Percentiles rank a stretch among this genome's conserved stretches.
Evolutionary conservation across 2,329 filamentous ascomycete genomes (phyloP).

Genomic region (Phialocephala sp.): DNA sequence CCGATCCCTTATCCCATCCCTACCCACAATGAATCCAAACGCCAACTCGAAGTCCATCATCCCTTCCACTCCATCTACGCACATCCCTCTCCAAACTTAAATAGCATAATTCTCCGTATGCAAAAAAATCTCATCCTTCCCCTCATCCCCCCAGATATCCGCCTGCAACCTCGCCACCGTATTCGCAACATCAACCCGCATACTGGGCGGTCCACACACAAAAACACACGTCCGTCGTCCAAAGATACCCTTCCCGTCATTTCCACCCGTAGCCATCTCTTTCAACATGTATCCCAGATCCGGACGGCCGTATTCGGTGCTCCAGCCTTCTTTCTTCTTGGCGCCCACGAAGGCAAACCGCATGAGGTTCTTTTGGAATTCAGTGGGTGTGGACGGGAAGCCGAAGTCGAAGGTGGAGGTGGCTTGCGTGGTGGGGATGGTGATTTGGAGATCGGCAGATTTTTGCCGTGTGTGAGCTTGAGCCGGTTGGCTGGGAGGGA

Average conservation of each 20-base stretch:
- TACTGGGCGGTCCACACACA: conserved; percentile 86
- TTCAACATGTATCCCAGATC: conserved; percentile 86
- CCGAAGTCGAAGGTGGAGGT: conserved; percentile 72
- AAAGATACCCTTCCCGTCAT: conserved; percentile 70
- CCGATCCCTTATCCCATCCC: neutral
- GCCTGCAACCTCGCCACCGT: conserved; percentile 83
- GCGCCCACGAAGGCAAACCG: conserved; percentile 83
- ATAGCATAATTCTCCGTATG: conserved; percentile 96
- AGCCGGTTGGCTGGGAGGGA: conserved; percentile 27
- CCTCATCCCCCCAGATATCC: conserved; percentile 79
- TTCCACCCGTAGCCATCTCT: conserved; percentile 76
- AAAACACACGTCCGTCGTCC: conserved; percentile 86
- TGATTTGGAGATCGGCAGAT: conserved; percentile 35
- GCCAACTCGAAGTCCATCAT: neutral
- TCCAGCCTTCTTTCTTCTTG: conserved; percentile 80
- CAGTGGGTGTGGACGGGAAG: conserved; percentile 82
- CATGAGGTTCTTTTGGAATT: conserved; percentile 89
- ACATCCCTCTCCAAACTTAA: conserved; percentile 46
- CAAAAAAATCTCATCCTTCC: conserved; percentile 87
- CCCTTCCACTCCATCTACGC: neutral
- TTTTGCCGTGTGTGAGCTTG: conserved; percentile 36
- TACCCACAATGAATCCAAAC: conserved; percentile 2
- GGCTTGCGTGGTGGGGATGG: conserved; percentile 29
- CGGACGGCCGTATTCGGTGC: conserved; percentile 88
- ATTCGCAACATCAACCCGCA: conserved; percentile 87